Percentiles rank a stretch among this genome's conserved stretches.
Evolutionary conservation across 2,329 filamentous ascomycete species (phyloP).

Genomic region (Orbilia brochopaga): DNA sequence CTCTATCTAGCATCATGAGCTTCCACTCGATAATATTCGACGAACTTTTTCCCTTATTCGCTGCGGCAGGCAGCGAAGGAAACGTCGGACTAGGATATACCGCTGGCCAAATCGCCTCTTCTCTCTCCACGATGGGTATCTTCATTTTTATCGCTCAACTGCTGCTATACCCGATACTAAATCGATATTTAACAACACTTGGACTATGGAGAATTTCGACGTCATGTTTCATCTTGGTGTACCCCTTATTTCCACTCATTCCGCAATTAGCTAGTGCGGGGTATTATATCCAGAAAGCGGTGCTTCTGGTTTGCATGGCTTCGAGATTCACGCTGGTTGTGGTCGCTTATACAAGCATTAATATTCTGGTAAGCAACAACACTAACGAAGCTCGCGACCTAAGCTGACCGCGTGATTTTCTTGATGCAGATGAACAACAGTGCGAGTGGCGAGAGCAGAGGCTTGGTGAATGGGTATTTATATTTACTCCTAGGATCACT

Average conservation of each 20-base stretch:
- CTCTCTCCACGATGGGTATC: conserved; percentile 21
- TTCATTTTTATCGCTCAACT: conserved; percentile 21
- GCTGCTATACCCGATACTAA: conserved; percentile 21
- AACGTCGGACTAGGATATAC: conserved; percentile 24
- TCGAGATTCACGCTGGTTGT: conserved; percentile 19
- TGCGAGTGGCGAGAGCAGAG: conserved; percentile 13
- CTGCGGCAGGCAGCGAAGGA: conserved; percentile 6
- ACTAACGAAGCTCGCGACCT: neutral
- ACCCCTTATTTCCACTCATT: conserved; percentile 23
- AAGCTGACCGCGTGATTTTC: neutral
- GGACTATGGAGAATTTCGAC: conserved; percentile 19
- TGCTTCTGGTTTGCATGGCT: conserved; percentile 20
- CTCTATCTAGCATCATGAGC: conserved; percentile 19
- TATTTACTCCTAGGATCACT: neutral
- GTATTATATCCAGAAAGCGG: conserved; percentile 14
- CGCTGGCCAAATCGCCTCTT: conserved; percentile 24
- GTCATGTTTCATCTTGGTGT: conserved; percentile 8
- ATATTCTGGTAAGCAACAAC: conserved; percentile 13
- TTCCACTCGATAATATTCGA: conserved; percentile 30
- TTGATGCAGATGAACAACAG: conserved; percentile 25
- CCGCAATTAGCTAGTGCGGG: conserved; percentile 4
- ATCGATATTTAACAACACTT: conserved; percentile 8
- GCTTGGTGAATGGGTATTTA: conserved; percentile 23
- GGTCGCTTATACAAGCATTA: conserved; percentile 26
- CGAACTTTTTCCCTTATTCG: conserved; percentile 27